A percentile compares a stretch with the other conserved stretches of the same genome.
phyloP scores from a whole-genome alignment of 345 rosid species.

The Diplotaxis tenuifolia region DNA sequence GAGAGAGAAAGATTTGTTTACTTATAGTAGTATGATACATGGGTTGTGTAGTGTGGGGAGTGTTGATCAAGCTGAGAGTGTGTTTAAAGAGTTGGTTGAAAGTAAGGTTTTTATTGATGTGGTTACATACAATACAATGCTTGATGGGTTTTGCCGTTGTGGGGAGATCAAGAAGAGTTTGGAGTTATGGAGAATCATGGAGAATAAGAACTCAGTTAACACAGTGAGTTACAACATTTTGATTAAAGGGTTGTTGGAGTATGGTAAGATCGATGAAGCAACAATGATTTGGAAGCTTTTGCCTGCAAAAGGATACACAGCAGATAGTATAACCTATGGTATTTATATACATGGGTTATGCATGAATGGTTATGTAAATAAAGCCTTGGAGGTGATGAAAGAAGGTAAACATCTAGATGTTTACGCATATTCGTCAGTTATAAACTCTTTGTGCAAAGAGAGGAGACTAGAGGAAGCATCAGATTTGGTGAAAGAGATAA shows the following conservation, averaged over 20 bases:
- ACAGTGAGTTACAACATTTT: constrained; percentile 71
- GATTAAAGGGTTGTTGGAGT: constrained; percentile 64
- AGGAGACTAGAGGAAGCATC: constrained; percentile 68
- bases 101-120: constrained; percentile 54
- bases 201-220: constrained; percentile 52
- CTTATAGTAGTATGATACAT: constrained; percentile 66
- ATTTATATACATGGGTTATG: constrained; percentile 78
- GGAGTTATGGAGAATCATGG: constrained; percentile 79
- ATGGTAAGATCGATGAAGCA: constrained; percentile 66
- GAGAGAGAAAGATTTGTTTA: constrained; percentile 59
- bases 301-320: constrained; percentile 45
- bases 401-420: constrained; percentile 54
- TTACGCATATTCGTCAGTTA: constrained; percentile 67
- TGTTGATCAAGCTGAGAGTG: constrained; percentile 63
- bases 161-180: constrained; percentile 63
- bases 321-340: constrained; percentile 64
- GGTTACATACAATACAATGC: constrained; percentile 76
- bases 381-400: constrained; percentile 57
- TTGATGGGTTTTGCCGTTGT: constrained; percentile 61
- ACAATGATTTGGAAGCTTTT: constrained; percentile 59
- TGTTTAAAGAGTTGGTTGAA: constrained; percentile 60
- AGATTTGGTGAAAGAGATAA: constrained; percentile 45
- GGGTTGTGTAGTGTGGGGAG: constrained; percentile 65
- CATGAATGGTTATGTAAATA: constrained; percentile 66
- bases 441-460: constrained; percentile 73